Evolutionary conservation across 805 yeast species (phyloP), one percentile per base, ranked within the genome.

Genomic region (Naumovozyma castellii): DNA sequence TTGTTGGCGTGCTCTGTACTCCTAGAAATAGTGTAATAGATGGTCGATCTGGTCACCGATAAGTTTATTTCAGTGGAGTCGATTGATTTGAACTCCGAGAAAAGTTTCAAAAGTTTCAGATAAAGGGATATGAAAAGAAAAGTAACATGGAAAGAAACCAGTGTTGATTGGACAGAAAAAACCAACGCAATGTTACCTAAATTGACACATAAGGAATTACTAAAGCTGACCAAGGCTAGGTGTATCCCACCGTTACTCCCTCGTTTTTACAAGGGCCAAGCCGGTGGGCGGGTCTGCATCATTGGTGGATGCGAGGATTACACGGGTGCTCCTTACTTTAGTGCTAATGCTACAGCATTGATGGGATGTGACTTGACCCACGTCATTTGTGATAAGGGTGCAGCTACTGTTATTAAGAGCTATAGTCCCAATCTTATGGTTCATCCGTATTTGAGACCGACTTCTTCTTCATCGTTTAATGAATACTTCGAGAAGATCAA

Each of bases 381-480:
- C 60, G 72, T 90, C 8, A 71, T 92, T n/a, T 92, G 97, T 64
- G 94, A 86, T 48, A 60, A 65, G 37, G 63, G 66, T 22, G 97
- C 97, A 1, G 88, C 84, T 0, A 64, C 80, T 0, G 80, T 85
- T 5, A 86, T 90, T 54, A 90, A 90, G 61, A 64, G 80, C 20
- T 92, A 92, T 61, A 76, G 94, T 5, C 97, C 98, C 0, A 87
- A 90, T 55, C 64, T 90, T 37, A 92, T 90, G 97, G 95, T 92
- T 1, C 97, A 92, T 65, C 97, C 97, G 0, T 86, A 85, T 57
- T 47, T 69, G 64, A 41, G 87, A 78, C n/a, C n/a, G 50, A 43
- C 43, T 29, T 29, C 32, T 12, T 62, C 57, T 36, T 43, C 39
- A 27, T 48, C 51, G 2, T 48, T 53, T 3, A 50, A 49, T 3